Evolutionary conservation across 176 grass and related monocot species (phyloP), one percentile per base, ranked within the genome.

Genomic region (Avena atlantica): DNA sequence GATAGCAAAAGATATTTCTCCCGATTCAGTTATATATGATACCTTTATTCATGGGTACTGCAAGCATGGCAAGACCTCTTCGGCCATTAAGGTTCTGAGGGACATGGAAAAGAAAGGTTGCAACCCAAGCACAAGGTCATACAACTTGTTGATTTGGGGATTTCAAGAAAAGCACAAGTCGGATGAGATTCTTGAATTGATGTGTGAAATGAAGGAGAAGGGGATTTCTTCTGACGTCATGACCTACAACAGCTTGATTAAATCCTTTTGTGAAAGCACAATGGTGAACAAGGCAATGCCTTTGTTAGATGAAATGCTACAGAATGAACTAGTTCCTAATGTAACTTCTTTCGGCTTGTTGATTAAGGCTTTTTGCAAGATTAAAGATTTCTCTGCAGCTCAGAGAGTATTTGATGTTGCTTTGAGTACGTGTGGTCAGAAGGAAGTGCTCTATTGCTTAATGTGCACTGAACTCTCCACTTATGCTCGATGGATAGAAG

Each of bases 81-180:
- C 81, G 25, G 93, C 96, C 89, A 87, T 85, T 87, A 98, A 94
- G 79, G 96, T 96, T 81, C 78, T 98, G 62, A 95, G 88, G 44
- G 96, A 96, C 65, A 98, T 98, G 96, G 93, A 94, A 76, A 98
- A 91, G 83, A 98, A 92, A 88, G 85, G 92, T 51, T 95, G 88
- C 81, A 92, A 86, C 15, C 96, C 92, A 88, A 94, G 87, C 81
- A 87, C 89, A 89, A 96, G 90, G 83, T 91, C 96, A 74, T 98
- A 96, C 83, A 98, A 98, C 86, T 90, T 98, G 52, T 79, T 98
- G 67, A 90, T 98, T 65, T 95, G 87, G 88, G 96, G 93, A 70
- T 91, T 98, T 82, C 83, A 79, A 85, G 88, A 82, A 81, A 94
- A 92, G 82, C 76, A 88, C 15, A 91, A 91, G 81, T 77, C 89